Percentiles rank a stretch among this genome's conserved stretches.
Conservation (phyloP, 169 alveolate genomes). For the Babesia ovata region DNA sequence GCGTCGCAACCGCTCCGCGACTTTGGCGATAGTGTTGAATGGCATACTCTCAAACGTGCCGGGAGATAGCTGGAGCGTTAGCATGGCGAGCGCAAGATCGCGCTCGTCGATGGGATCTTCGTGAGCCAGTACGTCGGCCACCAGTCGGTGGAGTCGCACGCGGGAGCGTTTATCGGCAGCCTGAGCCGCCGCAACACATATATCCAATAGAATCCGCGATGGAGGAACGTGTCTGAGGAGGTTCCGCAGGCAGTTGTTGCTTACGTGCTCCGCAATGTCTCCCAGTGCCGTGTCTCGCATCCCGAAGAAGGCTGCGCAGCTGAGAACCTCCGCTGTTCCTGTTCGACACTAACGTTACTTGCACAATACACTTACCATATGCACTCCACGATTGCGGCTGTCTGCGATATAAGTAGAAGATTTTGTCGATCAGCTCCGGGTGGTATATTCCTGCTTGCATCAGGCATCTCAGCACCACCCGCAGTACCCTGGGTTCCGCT, state of each 20-base stretch:
- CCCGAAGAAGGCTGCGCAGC: slow-evolving; percentile 13
- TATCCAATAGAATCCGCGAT: not conserved
- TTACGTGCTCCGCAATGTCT: slow-evolving; percentile 6
- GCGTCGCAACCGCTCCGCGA: slow-evolving; percentile 1
- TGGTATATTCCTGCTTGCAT: slow-evolving; percentile 9
- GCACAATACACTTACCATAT: not conserved
- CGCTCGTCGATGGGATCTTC: not conserved
- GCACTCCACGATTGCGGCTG: slow-evolving; percentile 34
- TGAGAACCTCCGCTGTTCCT: slow-evolving; percentile 44
- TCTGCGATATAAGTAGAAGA: slow-evolving; percentile 5
- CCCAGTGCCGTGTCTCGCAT: not conserved
- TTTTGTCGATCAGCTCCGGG: not conserved
- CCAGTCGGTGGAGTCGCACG: not conserved
- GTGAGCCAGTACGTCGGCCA: not conserved
- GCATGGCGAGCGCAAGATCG: slow-evolving; percentile 11
- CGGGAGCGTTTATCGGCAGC: not conserved
- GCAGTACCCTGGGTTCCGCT: slow-evolving; percentile 22
- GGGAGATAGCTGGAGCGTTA: not conserved
- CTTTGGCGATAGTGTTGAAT: not conserved
- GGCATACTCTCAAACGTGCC: not conserved
- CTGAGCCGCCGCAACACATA: slow-evolving; percentile 22
- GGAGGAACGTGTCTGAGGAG: slow-evolving; percentile 1
- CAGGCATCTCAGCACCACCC: slow-evolving; percentile 33
- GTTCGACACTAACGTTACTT: not conserved
- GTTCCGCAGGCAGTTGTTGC: no score